phyloP scores from a whole-genome alignment of 257 asterid species.

The Plantago major region DNA sequence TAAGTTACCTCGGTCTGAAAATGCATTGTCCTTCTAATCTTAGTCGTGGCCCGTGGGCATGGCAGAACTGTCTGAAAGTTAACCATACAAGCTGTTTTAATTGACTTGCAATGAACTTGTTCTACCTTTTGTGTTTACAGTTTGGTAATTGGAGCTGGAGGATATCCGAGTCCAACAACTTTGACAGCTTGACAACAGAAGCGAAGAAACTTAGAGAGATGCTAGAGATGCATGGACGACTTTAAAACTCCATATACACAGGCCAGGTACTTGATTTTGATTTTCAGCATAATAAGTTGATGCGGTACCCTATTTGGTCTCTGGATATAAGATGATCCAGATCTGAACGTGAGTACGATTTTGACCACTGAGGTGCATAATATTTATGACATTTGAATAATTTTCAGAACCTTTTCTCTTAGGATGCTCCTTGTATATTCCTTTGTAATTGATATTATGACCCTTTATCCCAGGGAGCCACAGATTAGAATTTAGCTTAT shows the following conservation, averaged over 20 bases:
- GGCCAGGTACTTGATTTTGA: constrained; percentile 20
- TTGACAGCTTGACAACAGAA: constrained; percentile 61
- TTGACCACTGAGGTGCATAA: not conserved
- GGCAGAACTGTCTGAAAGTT: no score
- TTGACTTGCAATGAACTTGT: not conserved
- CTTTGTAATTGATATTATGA: no score
- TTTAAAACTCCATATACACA: constrained; percentile 18
- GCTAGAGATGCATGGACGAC: constrained; percentile 67
- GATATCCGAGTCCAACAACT: constrained; percentile 58
- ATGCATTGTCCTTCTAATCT: no score
- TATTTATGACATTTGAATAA: not conserved
- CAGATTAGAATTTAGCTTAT: no score
- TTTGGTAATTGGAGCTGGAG: constrained; percentile 99
- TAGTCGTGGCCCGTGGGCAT: no score
- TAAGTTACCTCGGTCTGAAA: no score
- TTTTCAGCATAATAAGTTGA: constrained; percentile 1
- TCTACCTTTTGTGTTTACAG: constrained; percentile 47
- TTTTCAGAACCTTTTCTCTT: not conserved
- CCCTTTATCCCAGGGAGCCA: no score
- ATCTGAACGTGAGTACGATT: not conserved
- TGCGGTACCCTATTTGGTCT: constrained; percentile 1
- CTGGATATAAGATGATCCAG: not conserved
- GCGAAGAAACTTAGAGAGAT: constrained; percentile 60
- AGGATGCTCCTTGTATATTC: not conserved
- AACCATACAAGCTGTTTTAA: no score